These are phyloP conservation scores for Passalora sequoiae DNA, from an alignment of 2,329 filamentous ascomycete genomes.

Conservation along the genomic window DNA sequence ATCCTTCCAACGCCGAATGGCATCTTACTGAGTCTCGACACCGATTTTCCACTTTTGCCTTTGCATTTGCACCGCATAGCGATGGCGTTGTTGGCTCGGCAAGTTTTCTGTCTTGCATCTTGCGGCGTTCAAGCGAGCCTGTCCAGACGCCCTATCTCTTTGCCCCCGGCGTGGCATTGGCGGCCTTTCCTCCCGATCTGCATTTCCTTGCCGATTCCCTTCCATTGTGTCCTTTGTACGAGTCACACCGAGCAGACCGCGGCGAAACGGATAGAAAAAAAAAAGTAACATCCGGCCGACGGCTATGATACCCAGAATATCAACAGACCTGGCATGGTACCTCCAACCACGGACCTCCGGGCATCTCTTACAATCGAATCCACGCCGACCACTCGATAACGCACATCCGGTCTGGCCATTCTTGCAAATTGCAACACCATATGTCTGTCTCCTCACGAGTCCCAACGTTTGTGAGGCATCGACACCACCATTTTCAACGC, in stretches of 20 bases:
- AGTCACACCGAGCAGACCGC: slow-evolving; percentile 14
- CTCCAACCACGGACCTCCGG: slow-evolving; percentile 13
- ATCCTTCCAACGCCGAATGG: slow-evolving; percentile 33
- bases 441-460: slow-evolving; percentile 18
- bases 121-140: slow-evolving; percentile 28
- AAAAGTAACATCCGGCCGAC: slow-evolving; percentile 6
- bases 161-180: slow-evolving; percentile 20
- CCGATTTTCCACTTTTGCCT: slow-evolving; percentile 12
- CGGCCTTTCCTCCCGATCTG: slow-evolving; percentile 14
- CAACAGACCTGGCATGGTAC: slow-evolving; percentile 7
- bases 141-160: slow-evolving; percentile 9
- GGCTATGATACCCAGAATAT: slow-evolving; percentile 21
- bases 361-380: background rate
- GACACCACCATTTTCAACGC: slow-evolving; percentile 22
- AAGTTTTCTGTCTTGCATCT: slow-evolving; percentile 12
- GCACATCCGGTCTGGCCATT: slow-evolving; percentile 15
- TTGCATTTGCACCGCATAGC: slow-evolving; percentile 19
- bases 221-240: slow-evolving; percentile 21
- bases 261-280: slow-evolving; percentile 4
- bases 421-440: slow-evolving; percentile 16
- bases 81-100: slow-evolving; percentile 13
- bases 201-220: slow-evolving; percentile 16
- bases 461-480: slow-evolving; percentile 10
- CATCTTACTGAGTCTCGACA: slow-evolving; percentile 30
- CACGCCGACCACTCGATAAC: slow-evolving; percentile 14